Evolutionary conservation across 306 rosid genomes (phyloP).

Genomic region (Phaseolus lunatus): DNA sequence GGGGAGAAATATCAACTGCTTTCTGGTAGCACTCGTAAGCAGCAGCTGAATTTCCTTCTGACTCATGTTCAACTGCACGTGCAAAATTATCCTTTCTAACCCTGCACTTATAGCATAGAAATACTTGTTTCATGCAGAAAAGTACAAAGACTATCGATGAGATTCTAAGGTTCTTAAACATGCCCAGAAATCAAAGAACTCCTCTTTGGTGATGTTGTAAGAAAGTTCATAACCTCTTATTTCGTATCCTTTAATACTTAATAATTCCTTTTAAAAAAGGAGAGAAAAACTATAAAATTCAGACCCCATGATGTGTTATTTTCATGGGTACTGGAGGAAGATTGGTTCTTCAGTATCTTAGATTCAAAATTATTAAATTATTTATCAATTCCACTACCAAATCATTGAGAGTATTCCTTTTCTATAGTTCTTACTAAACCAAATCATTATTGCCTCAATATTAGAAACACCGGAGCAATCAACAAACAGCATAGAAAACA

Average conservation of each 20-base stretch:
- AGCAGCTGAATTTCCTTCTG: slow-evolving; percentile 79
- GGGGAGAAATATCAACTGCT: slow-evolving; percentile 94
- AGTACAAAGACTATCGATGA: neutral
- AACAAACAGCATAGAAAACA: slow-evolving; percentile 25
- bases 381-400: neutral
- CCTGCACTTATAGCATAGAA: slow-evolving; percentile 56
- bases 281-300: neutral
- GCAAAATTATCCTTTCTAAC: slow-evolving; percentile 80
- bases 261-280: neutral
- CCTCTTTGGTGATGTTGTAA: slow-evolving; percentile 21
- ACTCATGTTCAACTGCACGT: slow-evolving; percentile 83
- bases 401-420: neutral
- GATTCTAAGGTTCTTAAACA: slow-evolving; percentile 23
- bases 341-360: neutral
- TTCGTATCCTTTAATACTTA: neutral
- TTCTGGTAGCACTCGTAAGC: slow-evolving; percentile 96
- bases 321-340: neutral
- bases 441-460: neutral
- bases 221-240: neutral
- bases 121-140: slow-evolving; percentile 33
- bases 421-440: neutral
- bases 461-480: slow-evolving; percentile 17
- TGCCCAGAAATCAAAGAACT: slow-evolving; percentile 29
- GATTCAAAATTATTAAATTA: neutral
- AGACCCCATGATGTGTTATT: neutral